Evolutionary conservation across 2,329 filamentous ascomycete species (phyloP).

Genomic region (Colletotrichum sp.): DNA sequence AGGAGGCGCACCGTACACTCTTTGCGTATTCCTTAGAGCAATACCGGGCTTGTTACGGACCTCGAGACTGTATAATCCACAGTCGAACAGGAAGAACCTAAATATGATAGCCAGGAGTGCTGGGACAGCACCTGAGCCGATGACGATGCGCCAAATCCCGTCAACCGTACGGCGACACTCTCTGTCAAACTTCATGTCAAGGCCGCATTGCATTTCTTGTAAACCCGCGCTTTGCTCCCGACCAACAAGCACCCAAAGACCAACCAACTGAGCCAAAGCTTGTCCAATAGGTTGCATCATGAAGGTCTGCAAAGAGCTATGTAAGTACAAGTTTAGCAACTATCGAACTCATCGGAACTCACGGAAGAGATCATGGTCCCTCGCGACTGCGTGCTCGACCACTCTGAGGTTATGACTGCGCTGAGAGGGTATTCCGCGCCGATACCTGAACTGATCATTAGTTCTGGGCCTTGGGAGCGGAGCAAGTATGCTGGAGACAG

Average conservation of each 20-base stretch:
- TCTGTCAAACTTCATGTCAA: slow-evolving; percentile 47
- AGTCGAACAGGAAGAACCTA: slow-evolving; percentile 71
- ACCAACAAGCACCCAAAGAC: slow-evolving; percentile 56
- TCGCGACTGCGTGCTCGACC: slow-evolving; percentile 65
- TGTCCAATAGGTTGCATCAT: slow-evolving; percentile 74
- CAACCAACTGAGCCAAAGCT: slow-evolving; percentile 67
- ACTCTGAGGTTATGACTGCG: slow-evolving; percentile 73
- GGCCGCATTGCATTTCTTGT: slow-evolving; percentile 51
- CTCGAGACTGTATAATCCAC: slow-evolving; percentile 68
- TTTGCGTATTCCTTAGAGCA: slow-evolving; percentile 64
- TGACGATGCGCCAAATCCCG: slow-evolving; percentile 70
- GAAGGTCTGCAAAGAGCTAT: slow-evolving; percentile 40
- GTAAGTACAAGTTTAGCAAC: background rate
- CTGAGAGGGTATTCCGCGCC: slow-evolving; percentile 73
- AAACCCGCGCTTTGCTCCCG: slow-evolving; percentile 46
- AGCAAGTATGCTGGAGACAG: background rate
- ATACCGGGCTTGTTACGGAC: slow-evolving; percentile 66
- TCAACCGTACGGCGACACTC: slow-evolving; percentile 57
- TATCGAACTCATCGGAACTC: background rate
- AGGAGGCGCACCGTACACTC: slow-evolving; percentile 55
- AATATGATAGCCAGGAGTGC: slow-evolving; percentile 69
- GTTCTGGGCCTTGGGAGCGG: background rate
- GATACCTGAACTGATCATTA: slow-evolving; percentile 30
- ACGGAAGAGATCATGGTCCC: slow-evolving; percentile 72
- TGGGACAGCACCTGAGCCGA: slow-evolving; percentile 68